Percentiles rank a stretch among this genome's conserved stretches.
These are phyloP conservation scores for Amesomyces nigricolor DNA, from an alignment of 2,329 filamentous ascomycete species.

Conservation along the genomic window DNA sequence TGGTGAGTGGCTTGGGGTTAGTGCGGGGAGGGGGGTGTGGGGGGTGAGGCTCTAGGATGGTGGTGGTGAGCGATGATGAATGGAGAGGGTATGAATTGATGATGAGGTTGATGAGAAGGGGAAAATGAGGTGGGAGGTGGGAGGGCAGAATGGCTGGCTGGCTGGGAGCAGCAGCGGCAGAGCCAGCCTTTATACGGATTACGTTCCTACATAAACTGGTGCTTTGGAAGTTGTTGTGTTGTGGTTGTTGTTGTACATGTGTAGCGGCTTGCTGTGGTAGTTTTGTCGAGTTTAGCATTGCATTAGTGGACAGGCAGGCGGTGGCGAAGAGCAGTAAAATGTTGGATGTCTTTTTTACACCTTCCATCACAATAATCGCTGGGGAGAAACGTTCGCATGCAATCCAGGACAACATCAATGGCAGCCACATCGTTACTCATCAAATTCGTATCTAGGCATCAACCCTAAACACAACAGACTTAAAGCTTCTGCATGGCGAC, in stretches of 20 bases:
- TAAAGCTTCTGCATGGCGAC: constrained; percentile 92
- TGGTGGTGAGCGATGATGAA: neutral
- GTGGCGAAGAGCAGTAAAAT: too few relatives aligned
- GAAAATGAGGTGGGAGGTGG: neutral
- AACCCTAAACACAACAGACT: constrained; percentile 29
- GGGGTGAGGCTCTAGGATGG: constrained; percentile 44
- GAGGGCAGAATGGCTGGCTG: neutral
- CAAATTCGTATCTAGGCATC: constrained; percentile 17
- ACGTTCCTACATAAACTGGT: neutral
- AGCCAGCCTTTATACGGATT: too few relatives aligned
- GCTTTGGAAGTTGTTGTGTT: neutral
- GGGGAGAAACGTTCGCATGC: neutral
- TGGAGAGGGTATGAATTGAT: neutral
- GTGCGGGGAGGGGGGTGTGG: constrained; percentile 76
- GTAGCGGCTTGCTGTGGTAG: neutral
- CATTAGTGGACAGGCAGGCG: too few relatives aligned
- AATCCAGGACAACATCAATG: neutral
- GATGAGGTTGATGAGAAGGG: too few relatives aligned
- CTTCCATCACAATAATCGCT: neutral
- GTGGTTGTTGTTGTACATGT: neutral
- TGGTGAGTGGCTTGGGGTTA: constrained; percentile 79
- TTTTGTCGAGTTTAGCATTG: too few relatives aligned
- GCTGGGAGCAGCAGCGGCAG: too few relatives aligned
- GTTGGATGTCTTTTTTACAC: neutral
- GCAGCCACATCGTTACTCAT: constrained; percentile 19